Base-by-base conservation (phyloP, 164 flowering plant species). In the Echeveria elegans region DNA sequence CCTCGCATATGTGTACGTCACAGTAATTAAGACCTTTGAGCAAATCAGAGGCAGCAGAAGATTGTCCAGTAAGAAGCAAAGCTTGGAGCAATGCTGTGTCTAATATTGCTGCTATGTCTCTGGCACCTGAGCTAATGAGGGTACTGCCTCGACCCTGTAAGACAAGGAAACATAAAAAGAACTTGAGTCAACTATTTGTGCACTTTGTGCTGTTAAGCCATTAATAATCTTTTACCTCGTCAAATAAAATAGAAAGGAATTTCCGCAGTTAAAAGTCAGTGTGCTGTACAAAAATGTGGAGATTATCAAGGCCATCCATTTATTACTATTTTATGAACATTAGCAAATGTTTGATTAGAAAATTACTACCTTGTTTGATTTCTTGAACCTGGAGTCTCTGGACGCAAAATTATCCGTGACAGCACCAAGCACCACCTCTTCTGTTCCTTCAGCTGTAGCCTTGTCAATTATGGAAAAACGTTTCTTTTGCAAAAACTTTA, bases 41-140 rank as follows among this genome's bases (percentile, higher is more conserved):
- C 66, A 95, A 78, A 47, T 90, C 99, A 64, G 82, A 37, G 62
- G 88, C 89, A 69, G 87, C 82, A 19, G 88, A 83, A 61, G 82
- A 68, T 70, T 90, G 99, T 65, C 96, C 98, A 68, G 98, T 95
- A 43, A 87, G 83, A 71, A 95, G 74, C 68, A 95, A 77, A 71
- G 91, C 97, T 78, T 92, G 99, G 60, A 92, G 86, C 50, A 95
- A 85, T 41, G 96, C 94, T 41, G 99, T 90, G 75, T 95, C 99
- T 64, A 95, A 79, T 70, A 88, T 80, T 23, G 98, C 78, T 34
- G 98, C 98, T 79, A 81, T 85, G 75, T 90, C 98, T 75, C 99
- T 82, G 53, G 98, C 96, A 70, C 86, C 88, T 63, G 97, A 95
- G 73, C 86, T 83, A 65, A 90, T 73, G 65, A 80, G 75, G 31